A percentile compares a stretch with the other conserved stretches of the same genome.
Conservation (phyloP, 108 stramenopile species). For the Pseudonitzschia pungens region DNA sequence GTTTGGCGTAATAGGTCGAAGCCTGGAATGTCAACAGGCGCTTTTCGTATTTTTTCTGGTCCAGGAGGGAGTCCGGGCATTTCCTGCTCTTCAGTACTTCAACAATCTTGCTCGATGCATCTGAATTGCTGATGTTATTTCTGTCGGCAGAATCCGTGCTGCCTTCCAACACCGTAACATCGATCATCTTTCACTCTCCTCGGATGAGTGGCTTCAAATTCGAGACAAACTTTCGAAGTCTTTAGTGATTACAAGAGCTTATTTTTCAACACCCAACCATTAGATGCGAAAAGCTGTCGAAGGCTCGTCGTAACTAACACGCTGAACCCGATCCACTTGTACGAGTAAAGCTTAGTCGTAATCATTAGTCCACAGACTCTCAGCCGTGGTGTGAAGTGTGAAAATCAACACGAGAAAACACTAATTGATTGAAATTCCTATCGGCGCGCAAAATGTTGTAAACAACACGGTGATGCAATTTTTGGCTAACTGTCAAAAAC, state of each 20-base stretch:
- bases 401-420: neutral
- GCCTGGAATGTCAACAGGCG: constrained; percentile 49
- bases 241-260: neutral
- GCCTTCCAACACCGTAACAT: neutral
- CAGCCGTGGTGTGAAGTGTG: neutral
- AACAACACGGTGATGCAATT: too few relatives aligned
- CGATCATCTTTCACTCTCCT: neutral
- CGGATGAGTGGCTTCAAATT: too few relatives aligned
- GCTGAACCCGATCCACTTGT: too few relatives aligned
- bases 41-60: constrained; percentile 32
- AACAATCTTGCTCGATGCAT: constrained; percentile 1
- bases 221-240: neutral
- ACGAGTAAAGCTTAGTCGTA: too few relatives aligned
- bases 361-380: too few relatives aligned
- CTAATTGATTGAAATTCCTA: too few relatives aligned
- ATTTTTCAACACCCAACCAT: too few relatives aligned
- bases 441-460: neutral
- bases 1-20: constrained; percentile 65
- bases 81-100: constrained; percentile 3
- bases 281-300: too few relatives aligned
- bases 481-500: neutral
- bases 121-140: neutral
- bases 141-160: neutral
- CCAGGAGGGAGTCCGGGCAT: neutral
- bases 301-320: too few relatives aligned